A percentile compares a stretch with the other conserved stretches of the same genome.
These are phyloP conservation scores for Aegilops speltoides DNA, from an alignment of 176 grass and related monocot species.

Conservation along the genomic window DNA sequence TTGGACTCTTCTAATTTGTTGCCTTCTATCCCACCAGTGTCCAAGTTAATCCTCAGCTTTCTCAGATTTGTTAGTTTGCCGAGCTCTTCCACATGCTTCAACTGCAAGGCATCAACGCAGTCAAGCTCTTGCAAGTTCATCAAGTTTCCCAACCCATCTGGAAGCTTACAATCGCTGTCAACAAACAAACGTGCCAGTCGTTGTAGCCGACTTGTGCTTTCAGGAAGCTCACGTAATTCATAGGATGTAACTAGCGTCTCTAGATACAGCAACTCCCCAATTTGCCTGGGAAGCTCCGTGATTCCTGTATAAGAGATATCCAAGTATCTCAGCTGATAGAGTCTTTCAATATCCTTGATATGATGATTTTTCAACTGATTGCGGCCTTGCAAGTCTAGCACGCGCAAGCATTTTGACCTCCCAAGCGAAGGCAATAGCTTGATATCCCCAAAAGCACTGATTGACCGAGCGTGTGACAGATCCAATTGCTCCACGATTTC, in stretches of 20 bases:
- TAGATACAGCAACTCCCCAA: neutral
- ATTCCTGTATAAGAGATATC: neutral
- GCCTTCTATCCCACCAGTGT: neutral
- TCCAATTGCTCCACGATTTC: neutral
- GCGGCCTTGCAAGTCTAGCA: neutral
- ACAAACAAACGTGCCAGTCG: neutral
- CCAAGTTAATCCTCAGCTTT: neutral
- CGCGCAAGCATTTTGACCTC: neutral
- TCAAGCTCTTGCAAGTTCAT: neutral
- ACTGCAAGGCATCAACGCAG: fast-evolving
- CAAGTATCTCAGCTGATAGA: slow-evolving; percentile 23
- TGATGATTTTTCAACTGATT: neutral
- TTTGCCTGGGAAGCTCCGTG: neutral
- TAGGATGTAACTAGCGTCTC: neutral
- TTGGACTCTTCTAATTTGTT: neutral
- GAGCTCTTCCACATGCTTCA: slow-evolving; percentile 10
- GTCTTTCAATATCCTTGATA: slow-evolving; percentile 9
- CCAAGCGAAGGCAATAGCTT: neutral
- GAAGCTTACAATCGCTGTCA: fast-evolving
- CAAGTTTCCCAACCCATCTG: neutral
- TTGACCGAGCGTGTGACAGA: neutral
- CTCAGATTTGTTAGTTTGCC: slow-evolving; percentile 6
- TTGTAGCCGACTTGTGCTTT: neutral
- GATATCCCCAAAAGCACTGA: neutral
- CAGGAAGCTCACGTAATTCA: neutral